Evolutionary conservation across 2,329 filamentous ascomycete genomes (phyloP), one percentile per base, ranked within the genome.

Genomic region (Colletotrichum navitas): DNA sequence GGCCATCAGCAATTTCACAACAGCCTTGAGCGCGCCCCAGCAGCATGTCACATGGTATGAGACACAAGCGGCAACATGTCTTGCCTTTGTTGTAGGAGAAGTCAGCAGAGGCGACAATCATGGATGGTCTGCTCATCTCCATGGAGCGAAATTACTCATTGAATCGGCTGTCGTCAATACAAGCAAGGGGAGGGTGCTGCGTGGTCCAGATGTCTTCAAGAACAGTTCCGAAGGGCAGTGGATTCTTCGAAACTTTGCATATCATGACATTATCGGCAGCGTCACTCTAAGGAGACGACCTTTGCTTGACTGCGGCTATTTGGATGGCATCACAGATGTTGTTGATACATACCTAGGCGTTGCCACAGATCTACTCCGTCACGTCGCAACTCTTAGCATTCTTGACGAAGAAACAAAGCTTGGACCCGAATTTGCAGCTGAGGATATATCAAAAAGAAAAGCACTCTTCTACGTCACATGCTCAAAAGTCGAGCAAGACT

Each of bases 201-300:
- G 24, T 8, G 73, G 71, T 2, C 65, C 66, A 1, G 73, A 72
- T 10, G 68, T 64, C 36, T 72, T 74, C 55, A 72, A 69, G 24
- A 60, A 49, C 45, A 72, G 69, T 11, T 65, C 62, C 3, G 73
- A 74, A 5, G 73, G 73, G 1, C 72, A 71, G 51, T 74, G 73
- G 73, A 64, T 74, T 16, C 68, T 74, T 5, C 68, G 73, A 12
- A 74, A 74, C 39, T 74, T 74, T 63, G 73, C 73, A 2, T 74
- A 74, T 49, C 73, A 74, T 55, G 73, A 74, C 52, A 72, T 72
- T 3, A 61, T 72, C 10, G 69, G 52, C 5, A 72, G 69, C 16
- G 45, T 74, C 1, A 74, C 71, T 7, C 43, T 74, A 1, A 39
- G 71, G 32, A 58, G 72, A 36, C 43, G 63, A 3, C 73, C 73